Percentiles rank a stretch among this genome's conserved stretches.
phyloP scores from a whole-genome alignment of 257 asterid genomes.

The Primulina huaijiensis region DNA sequence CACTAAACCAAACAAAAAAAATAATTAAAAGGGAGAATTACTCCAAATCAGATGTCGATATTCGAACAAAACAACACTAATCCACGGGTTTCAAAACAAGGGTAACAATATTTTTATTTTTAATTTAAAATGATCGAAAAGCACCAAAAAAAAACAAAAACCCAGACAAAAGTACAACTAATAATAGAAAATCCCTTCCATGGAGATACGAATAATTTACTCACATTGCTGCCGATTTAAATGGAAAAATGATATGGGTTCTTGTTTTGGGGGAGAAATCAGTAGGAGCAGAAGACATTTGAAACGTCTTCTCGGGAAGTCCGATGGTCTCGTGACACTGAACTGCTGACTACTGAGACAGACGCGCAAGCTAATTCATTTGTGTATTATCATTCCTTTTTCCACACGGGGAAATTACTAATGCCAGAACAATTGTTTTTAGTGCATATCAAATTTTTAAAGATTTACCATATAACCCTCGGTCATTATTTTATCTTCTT shows the following conservation, averaged over 20 bases:
- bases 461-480: background rate
- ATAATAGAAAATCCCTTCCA: too few relatives aligned
- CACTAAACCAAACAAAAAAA: conserved; percentile 28
- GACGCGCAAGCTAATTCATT: background rate
- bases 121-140: background rate
- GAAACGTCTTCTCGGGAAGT: background rate
- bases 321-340: background rate
- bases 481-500: too few relatives aligned
- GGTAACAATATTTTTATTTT: too few relatives aligned
- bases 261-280: background rate
- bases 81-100: background rate
- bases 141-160: background rate
- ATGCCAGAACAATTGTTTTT: conserved; percentile 13
- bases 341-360: background rate
- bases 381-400: background rate
- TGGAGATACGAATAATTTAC: background rate
- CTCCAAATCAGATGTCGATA: conserved; percentile 28
- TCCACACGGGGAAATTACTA: too few relatives aligned
- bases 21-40: conserved; percentile 2
- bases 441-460: background rate
- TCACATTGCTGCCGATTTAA: background rate
- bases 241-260: background rate
- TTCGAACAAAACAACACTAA: conserved; percentile 7
- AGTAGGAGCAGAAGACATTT: background rate
- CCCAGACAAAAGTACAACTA: background rate